These are phyloP conservation scores for Alloteropsis semialata DNA, from an alignment of 176 grass and related monocot species.

Conservation along the genomic window DNA sequence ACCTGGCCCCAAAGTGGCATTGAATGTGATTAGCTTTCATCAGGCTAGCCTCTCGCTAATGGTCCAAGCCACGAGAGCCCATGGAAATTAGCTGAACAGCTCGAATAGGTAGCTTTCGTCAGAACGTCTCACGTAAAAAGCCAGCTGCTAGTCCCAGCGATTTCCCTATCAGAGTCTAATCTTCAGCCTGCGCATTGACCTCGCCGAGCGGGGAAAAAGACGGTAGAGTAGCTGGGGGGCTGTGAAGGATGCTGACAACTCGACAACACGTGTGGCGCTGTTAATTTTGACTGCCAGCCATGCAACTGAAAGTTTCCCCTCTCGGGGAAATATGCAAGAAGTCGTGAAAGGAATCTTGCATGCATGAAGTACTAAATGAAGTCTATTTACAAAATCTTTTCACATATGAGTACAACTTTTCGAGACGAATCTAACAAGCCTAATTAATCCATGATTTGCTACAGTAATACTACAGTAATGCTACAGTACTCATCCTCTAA, in stretches of 20 bases:
- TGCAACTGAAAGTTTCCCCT: conserved; percentile 6
- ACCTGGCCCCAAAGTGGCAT: not conserved
- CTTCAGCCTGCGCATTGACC: conserved; percentile 17
- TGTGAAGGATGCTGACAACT: not conserved
- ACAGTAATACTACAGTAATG: too few species aligned
- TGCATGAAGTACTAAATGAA: too few species aligned
- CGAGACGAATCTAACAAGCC: too few species aligned
- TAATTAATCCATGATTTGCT: too few species aligned
- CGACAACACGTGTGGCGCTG: not conserved
- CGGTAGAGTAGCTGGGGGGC: not conserved
- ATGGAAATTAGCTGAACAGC: not conserved
- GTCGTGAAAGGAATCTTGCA: too few species aligned
- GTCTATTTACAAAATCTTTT: too few species aligned
- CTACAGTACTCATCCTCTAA: too few species aligned
- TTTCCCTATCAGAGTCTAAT: not conserved
- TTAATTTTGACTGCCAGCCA: conserved; percentile 14
- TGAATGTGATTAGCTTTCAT: not conserved
- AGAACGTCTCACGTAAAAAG: not conserved
- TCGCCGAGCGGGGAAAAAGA: not conserved
- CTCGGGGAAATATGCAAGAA: too few species aligned
- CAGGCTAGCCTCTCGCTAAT: not conserved
- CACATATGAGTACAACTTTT: too few species aligned
- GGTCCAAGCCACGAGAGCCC: not conserved
- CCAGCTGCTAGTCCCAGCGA: not conserved
- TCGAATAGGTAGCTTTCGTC: not conserved